Percentiles rank a stretch among this genome's conserved stretches.
phyloP scores from a whole-genome alignment of 306 rosid genomes.

The Trifolium subterraneum region DNA sequence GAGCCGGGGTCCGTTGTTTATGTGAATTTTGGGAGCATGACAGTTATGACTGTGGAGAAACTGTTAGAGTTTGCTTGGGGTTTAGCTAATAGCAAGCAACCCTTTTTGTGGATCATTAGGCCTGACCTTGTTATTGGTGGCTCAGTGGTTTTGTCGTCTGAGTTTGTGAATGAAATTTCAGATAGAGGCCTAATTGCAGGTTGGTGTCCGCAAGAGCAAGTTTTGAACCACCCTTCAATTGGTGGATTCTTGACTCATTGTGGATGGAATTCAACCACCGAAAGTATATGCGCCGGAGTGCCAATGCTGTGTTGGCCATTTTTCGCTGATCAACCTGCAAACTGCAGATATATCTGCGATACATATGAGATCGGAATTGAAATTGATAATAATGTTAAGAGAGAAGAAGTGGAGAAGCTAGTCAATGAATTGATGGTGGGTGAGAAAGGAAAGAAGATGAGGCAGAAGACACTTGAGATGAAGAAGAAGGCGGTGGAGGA shows the following conservation, averaged over 20 bases:
- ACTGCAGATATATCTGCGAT: conserved; percentile 4
- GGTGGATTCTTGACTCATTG: conserved; percentile 34
- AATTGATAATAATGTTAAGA: conserved; percentile 28
- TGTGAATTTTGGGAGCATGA: conserved; percentile 29
- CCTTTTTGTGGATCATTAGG: conserved; percentile 32
- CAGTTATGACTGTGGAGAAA: conserved; percentile 9
- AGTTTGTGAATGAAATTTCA: conserved; percentile 19
- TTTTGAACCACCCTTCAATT: conserved; percentile 7
- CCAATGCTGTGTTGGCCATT: conserved; percentile 46
- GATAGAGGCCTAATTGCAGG: conserved; percentile 27
- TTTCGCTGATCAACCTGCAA: conserved; percentile 22
- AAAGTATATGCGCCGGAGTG: conserved; percentile 25
- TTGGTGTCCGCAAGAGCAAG: conserved; percentile 29
- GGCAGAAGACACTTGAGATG: conserved; percentile 13
- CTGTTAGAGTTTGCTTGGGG: conserved; percentile 37
- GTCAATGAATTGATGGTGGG: conserved; percentile 40
- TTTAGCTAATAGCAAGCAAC: conserved; percentile 22
- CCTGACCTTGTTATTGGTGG: conserved; percentile 23
- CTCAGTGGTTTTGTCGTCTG: not conserved
- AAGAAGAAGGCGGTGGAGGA: conserved; percentile 26
- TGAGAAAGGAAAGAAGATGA: conserved; percentile 41
- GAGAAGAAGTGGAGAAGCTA: conserved; percentile 36
- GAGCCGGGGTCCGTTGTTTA: not conserved
- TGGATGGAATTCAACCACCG: conserved; percentile 30
- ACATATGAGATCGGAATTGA: conserved; percentile 33